phyloP scores from a whole-genome alignment of 2,329 filamentous ascomycete genomes.

The Coniochaeta pulveracea region DNA sequence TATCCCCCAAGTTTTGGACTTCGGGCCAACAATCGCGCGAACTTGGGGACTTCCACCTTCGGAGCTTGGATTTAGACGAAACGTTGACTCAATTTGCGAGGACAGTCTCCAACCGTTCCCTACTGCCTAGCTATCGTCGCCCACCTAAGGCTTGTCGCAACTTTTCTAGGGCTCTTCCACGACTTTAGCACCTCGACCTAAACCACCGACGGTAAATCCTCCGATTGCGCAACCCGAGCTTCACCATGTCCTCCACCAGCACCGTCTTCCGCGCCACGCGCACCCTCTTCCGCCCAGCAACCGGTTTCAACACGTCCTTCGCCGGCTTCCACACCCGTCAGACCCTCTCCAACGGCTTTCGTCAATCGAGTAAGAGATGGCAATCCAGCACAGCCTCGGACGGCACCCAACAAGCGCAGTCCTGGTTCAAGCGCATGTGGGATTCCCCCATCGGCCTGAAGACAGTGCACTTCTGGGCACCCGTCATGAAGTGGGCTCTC shows the following conservation, averaged over 20 bases:
- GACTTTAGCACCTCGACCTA: too few relatives aligned
- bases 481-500: slow-evolving; percentile 93
- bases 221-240: neutral
- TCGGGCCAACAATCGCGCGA: neutral
- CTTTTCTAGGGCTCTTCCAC: too few relatives aligned
- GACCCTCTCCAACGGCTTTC: slow-evolving; percentile 35
- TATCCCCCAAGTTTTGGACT: slow-evolving; percentile 2
- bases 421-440: slow-evolving; percentile 70
- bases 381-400: slow-evolving; percentile 53
- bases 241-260: slow-evolving; percentile 14
- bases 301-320: slow-evolving; percentile 23
- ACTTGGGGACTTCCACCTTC: slow-evolving; percentile 2
- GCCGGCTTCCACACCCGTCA: slow-evolving; percentile 41
- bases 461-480: slow-evolving; percentile 99
- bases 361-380: slow-evolving; percentile 46
- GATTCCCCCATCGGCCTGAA: slow-evolving; percentile 71
- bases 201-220: neutral
- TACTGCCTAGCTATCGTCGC: too few relatives aligned
- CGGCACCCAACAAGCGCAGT: slow-evolving; percentile 29
- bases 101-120: too few relatives aligned
- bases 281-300: slow-evolving; percentile 34
- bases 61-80: too few relatives aligned
- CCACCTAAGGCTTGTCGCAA: too few relatives aligned
- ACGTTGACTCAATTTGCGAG: too few relatives aligned
- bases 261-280: slow-evolving; percentile 38